Evolutionary conservation across 2,329 filamentous ascomycete genomes (phyloP).

Genomic region (Fusarium newnesense): DNA sequence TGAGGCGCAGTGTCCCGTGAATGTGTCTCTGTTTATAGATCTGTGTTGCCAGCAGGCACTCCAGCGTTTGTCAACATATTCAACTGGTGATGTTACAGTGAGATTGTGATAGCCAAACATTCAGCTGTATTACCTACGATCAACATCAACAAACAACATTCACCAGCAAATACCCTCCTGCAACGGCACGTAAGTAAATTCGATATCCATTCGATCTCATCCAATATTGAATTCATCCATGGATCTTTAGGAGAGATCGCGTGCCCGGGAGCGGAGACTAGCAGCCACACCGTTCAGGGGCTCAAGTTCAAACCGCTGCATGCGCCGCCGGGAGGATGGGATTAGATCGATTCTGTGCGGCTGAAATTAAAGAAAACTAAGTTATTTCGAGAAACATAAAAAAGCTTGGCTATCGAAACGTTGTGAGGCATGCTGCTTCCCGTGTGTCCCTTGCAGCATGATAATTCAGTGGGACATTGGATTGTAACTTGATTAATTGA

Average conservation of each 20-base stretch:
- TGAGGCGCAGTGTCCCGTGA: neutral
- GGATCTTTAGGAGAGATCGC: conserved; percentile 11
- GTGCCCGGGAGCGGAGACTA: conserved; percentile 22
- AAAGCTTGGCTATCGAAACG: conserved; percentile 11
- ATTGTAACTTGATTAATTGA: conserved; percentile 20
- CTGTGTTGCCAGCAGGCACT: neutral
- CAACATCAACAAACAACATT: neutral
- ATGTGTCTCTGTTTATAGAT: conserved; percentile 3
- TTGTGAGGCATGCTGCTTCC: neutral
- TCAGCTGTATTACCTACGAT: neutral
- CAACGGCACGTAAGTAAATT: conserved; percentile 20
- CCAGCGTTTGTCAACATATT: neutral
- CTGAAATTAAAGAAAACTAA: neutral
- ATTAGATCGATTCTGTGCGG: conserved; percentile 2
- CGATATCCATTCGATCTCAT: conserved; percentile 28
- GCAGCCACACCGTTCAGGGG: conserved; percentile 42
- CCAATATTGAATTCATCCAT: neutral
- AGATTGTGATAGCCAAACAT: neutral
- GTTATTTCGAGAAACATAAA: conserved; percentile 2
- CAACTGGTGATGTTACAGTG: neutral
- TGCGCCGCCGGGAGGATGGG: conserved; percentile 4
- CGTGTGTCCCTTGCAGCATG: neutral
- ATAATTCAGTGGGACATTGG: conserved; percentile 15
- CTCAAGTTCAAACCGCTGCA: neutral
- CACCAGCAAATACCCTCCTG: neutral